A percentile compares a stretch with the other conserved stretches of the same genome.
These are phyloP conservation scores for Excoecaria agallocha DNA, from an alignment of 345 rosid species.

Conservation along the genomic window DNA sequence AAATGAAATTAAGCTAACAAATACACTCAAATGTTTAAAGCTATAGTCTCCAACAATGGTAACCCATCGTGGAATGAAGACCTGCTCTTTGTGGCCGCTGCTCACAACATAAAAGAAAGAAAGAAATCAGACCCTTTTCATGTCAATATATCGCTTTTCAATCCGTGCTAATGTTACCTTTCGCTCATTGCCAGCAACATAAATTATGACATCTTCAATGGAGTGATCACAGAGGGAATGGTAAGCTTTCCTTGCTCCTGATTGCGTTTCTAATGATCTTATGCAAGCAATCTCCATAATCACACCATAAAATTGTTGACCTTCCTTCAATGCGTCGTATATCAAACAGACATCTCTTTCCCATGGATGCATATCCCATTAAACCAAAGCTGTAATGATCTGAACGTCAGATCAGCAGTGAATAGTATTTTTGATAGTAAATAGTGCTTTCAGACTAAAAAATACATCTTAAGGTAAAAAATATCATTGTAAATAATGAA, in stretches of 20 bases:
- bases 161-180: conserved; percentile 36
- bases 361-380: conserved; percentile 84
- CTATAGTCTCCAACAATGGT: conserved; percentile 51
- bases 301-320: conserved; percentile 43
- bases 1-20: too few species aligned
- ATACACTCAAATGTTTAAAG: too few species aligned
- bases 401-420: too few species aligned
- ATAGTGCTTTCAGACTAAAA: too few species aligned
- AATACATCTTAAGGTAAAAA: too few species aligned
- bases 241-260: conserved; percentile 90
- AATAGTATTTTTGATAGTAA: too few species aligned
- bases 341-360: conserved; percentile 86
- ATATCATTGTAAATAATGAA: too few species aligned
- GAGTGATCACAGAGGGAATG: conserved; percentile 81
- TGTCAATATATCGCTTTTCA: background rate
- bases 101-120: background rate
- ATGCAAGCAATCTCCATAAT: conserved; percentile 81
- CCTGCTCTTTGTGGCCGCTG: conserved; percentile 71
- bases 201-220: conserved; percentile 64
- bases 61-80: conserved; percentile 86
- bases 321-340: conserved; percentile 56
- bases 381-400: conserved; percentile 70
- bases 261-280: conserved; percentile 63
- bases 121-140: background rate
- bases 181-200: conserved; percentile 42